Percentiles rank a stretch among this genome's conserved stretches.
Evolutionary conservation across 2,329 filamentous ascomycete species (phyloP).

Genomic region (Pseudohalonectria lignicola): DNA sequence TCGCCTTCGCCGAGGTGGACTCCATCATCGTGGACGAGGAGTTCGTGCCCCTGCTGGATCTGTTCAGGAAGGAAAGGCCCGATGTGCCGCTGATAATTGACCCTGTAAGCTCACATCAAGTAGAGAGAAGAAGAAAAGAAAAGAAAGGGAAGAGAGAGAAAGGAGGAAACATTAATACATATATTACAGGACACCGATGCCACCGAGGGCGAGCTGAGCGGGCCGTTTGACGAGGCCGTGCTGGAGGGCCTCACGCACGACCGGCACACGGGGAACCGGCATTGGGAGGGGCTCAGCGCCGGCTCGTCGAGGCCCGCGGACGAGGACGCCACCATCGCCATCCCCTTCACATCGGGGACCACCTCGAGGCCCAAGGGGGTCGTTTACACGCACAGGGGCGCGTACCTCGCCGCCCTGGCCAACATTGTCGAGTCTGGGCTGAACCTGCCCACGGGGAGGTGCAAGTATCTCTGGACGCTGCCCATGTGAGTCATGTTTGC

Average conservation of each 20-base stretch:
- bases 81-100: conserved; percentile 67
- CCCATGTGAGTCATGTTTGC: conserved; percentile 80
- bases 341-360: conserved; percentile 91
- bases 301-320: conserved; percentile 33
- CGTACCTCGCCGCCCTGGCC: conserved; percentile 72
- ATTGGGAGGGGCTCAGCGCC: conserved; percentile 67
- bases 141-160: neutral
- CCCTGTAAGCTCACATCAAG: too few species aligned
- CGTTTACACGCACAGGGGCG: conserved; percentile 78
- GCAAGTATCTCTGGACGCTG: conserved; percentile 82
- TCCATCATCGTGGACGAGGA: conserved; percentile 79
- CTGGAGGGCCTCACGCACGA: conserved; percentile 71
- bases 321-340: conserved; percentile 73
- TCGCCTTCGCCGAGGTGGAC: conserved; percentile 79
- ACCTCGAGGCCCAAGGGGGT: conserved; percentile 90
- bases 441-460: conserved; percentile 57
- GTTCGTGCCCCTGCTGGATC: conserved; percentile 58
- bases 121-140: too few species aligned
- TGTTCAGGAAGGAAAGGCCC: conserved; percentile 50
- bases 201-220: conserved; percentile 60
- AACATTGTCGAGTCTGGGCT: conserved; percentile 86
- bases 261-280: conserved; percentile 47
- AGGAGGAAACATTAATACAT: neutral
- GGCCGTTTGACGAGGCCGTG: conserved; percentile 76
- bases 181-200: conserved; percentile 61